These are phyloP conservation scores for Amanita jacksonii DNA, from an alignment of 768 basidiomycete genomes.

Conservation along the genomic window DNA sequence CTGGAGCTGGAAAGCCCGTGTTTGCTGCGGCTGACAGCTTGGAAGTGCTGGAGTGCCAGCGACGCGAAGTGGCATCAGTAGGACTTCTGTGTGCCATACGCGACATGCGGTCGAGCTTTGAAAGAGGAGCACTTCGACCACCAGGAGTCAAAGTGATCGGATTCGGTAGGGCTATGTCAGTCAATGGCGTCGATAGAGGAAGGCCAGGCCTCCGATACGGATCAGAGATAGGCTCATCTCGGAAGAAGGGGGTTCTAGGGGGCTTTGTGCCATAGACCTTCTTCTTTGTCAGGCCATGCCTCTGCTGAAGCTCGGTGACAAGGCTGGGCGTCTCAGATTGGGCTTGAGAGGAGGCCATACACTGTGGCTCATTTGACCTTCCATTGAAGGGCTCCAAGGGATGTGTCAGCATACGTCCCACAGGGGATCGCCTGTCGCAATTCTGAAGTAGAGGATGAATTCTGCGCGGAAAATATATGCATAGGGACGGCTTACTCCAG, in stretches of 20 bases:
- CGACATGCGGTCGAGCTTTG: conserved; percentile 25
- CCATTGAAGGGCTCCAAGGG: conserved; percentile 19
- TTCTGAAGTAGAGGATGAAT: neutral
- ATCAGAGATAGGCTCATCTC: conserved; percentile 28
- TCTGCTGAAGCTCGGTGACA: conserved; percentile 54
- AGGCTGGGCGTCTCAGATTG: conserved; percentile 34
- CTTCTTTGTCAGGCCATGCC: conserved; percentile 64
- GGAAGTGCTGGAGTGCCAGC: conserved; percentile 23
- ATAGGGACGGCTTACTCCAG: neutral
- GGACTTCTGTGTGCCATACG: conserved; percentile 26
- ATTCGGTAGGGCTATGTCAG: neutral
- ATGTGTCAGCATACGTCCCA: conserved; percentile 28
- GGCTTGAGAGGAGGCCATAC: conserved; percentile 12
- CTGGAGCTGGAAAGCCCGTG: too few relatives aligned
- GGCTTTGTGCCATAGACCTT: conserved; percentile 51
- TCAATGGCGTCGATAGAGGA: conserved; percentile 20
- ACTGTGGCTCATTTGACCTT: conserved; percentile 2
- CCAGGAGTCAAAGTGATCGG: conserved; percentile 14
- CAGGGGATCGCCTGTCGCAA: conserved; percentile 13
- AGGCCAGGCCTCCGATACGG: conserved; percentile 18
- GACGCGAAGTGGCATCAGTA: conserved; percentile 22
- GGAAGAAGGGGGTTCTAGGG: conserved; percentile 40
- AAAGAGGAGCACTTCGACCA: conserved; percentile 23
- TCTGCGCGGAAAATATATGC: conserved; percentile 9
- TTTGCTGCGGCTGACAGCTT: conserved; percentile 28